Base-by-base conservation (phyloP, 2,329 filamentous ascomycete species). In the Mollisia scopiformis region DNA sequence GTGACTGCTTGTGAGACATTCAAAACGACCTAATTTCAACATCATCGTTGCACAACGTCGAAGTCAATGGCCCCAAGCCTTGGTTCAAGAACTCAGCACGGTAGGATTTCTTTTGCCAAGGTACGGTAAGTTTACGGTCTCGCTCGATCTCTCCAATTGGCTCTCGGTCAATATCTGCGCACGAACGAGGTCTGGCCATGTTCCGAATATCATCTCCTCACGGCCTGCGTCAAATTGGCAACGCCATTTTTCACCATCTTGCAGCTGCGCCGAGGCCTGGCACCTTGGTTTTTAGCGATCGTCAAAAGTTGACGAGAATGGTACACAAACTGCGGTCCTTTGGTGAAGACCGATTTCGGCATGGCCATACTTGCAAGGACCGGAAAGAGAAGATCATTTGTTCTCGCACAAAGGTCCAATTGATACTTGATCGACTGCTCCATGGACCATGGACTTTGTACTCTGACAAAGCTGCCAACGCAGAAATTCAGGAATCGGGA, bases 401-500 rank as follows among this genome's bases (percentile, higher is more conserved):
- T 28, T 28, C 43, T 47, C 43, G 23, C 43, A 27, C 25, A 10
- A 25, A 14, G 5, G 43, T 43, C 43, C 43, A 47, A 47, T 47
- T 25, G 21, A 47, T 28, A 27, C 23, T 47, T 23, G 23, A 47
- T 11, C 10, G 21, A 28, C 25, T 47, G 43, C 25, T 4, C 43
- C 23, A 47, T 4, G 25, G 23, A 27, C 43, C 23, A 47, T 4
- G 25, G 23, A 27, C 23, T 47, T 14, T 27, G 21, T 25, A 16
- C 43, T 47, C 43, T 47, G 43, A 47, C 21, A 3, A 16, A 25
- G 43, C 10, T 49, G 55, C 43, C 55, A 57, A 37, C 55, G 28
- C 55, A 57, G 43, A 50, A 46, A 23, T 30, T 56, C 33, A 33
- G 30, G 30, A 13, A 35, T 27, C 33, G n/a, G 55, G n/a, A 56